A percentile compares a stretch with the other conserved stretches of the same genome.
Conservation (phyloP, 306 rosid species). For the Abrus precatorius region DNA sequence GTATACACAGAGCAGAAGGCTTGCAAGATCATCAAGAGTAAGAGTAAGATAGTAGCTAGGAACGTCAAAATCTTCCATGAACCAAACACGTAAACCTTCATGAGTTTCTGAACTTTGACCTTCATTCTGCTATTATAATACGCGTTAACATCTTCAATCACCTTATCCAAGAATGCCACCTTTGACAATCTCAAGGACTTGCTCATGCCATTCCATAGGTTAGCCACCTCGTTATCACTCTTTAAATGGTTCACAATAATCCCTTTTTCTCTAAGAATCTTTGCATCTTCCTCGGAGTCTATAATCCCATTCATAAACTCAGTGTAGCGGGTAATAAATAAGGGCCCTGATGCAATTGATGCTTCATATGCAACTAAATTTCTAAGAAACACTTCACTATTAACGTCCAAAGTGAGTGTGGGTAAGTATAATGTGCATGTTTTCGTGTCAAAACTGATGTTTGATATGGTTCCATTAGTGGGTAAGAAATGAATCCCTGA, state of each 20-base stretch:
- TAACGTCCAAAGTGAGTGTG: conserved; percentile 59
- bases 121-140: conserved; percentile 64
- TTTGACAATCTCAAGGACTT: conserved; percentile 70
- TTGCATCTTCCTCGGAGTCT: conserved; percentile 74
- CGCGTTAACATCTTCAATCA: conserved; percentile 80
- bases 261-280: conserved; percentile 64
- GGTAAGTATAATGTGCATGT: conserved; percentile 67
- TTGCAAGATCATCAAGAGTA: conserved; percentile 63
- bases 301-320: conserved; percentile 87
- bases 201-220: conserved; percentile 83
- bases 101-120: conserved; percentile 60
- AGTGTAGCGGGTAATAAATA: conserved; percentile 71
- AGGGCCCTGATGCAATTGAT: conserved; percentile 64
- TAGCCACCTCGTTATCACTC: conserved; percentile 72
- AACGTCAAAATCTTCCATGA: conserved; percentile 75
- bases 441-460: conserved; percentile 59
- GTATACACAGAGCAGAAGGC: conserved; percentile 55
- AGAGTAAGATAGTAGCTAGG: conserved; percentile 61
- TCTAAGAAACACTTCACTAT: conserved; percentile 64
- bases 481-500: conserved; percentile 63
- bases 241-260: conserved; percentile 70
- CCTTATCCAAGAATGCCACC: conserved; percentile 73
- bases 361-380: conserved; percentile 86
- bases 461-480: conserved; percentile 56
- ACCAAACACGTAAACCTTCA: conserved; percentile 63